Evolutionary conservation across 2,329 filamentous ascomycete species (phyloP), one percentile per base, ranked within the genome.

Genomic region (Dothideomycetidae sp.): DNA sequence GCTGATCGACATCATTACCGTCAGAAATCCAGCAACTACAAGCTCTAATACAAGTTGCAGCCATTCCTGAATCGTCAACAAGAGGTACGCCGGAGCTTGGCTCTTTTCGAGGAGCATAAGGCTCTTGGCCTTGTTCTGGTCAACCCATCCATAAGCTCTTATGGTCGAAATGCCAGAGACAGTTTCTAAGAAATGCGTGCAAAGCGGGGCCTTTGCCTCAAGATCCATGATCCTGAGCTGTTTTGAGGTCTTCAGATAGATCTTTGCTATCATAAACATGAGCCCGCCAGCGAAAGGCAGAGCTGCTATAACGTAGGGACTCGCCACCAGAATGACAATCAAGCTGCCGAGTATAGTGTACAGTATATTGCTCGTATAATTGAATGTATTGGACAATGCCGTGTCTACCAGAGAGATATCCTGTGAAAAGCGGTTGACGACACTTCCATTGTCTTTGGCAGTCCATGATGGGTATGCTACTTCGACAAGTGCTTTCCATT

Each of bases 141-240:
- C 45, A 9, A 55, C 50, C 66, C 67, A 71, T 2, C 59, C 58
- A 33, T 68, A 71, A 0, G 68, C 62, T 5, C 68, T 63, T 23
- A 73, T 63, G 0, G 65, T 71, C 1, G 58, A 44, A 0, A 71
- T 44, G 0, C 68, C 68, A 4, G 56, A 50, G 0, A 70, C 48
- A 0, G 64, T 65, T 39, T 73, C 69, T 5, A 63, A 50, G 44
- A 72, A 71, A 23, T 70, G 62, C 0, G 65, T 61, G 45, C 65
- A 69, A 0, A 71, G 53, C 0, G 66, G 65, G 1, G 60, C 59
- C 41, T 66, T 64, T 19, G 59, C 54, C 47, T 72, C 69, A 0
- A 72, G 55, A 48, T 73, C 70, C 10, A 73, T 55, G 12, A 70
- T 57, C 23, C 70, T 62, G 2, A 69, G 46, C 42, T 66, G 64